phyloP scores from a whole-genome alignment of 2,329 filamentous ascomycete genomes.

The Trichoderma polysporum region DNA sequence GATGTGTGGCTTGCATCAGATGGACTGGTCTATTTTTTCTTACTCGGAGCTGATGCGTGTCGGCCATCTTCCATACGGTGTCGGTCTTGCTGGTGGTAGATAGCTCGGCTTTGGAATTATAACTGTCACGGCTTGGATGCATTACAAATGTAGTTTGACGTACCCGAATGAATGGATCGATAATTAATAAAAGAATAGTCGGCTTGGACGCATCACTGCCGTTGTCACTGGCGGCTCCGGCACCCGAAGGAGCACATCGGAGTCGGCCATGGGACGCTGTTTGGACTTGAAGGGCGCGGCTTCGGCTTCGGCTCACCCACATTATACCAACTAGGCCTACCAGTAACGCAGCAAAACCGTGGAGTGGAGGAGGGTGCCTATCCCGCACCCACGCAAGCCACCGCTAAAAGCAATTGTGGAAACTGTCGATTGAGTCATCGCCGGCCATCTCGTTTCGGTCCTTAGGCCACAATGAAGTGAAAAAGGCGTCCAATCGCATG shows the following conservation, averaged over 20 bases:
- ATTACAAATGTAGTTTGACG: too few relatives aligned
- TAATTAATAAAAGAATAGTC: too few relatives aligned
- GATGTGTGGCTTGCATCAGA: neutral
- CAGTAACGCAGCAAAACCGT: neutral
- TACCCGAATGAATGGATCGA: too few relatives aligned
- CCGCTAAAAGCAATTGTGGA: too few relatives aligned
- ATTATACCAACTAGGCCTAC: neutral
- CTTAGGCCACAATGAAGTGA: too few relatives aligned
- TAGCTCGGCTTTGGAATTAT: too few relatives aligned
- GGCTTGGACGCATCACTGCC: neutral
- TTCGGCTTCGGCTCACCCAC: slow-evolving; percentile 5
- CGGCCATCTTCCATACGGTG: too few relatives aligned
- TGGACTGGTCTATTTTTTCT: neutral
- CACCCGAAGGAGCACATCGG: neutral
- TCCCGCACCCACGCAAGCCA: too few relatives aligned
- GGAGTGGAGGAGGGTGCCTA: too few relatives aligned
- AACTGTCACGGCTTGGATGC: too few relatives aligned
- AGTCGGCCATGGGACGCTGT: neutral
- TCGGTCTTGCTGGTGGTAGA: too few relatives aligned
- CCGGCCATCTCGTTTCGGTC: neutral
- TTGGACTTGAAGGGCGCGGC: neutral
- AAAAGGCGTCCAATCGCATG: neutral
- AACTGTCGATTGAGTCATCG: neutral
- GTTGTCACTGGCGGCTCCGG: neutral
- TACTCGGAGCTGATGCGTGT: too few relatives aligned